These are phyloP conservation scores for Colletotrichum costaricense DNA, from an alignment of 2,329 filamentous ascomycete genomes.

Conservation along the genomic window DNA sequence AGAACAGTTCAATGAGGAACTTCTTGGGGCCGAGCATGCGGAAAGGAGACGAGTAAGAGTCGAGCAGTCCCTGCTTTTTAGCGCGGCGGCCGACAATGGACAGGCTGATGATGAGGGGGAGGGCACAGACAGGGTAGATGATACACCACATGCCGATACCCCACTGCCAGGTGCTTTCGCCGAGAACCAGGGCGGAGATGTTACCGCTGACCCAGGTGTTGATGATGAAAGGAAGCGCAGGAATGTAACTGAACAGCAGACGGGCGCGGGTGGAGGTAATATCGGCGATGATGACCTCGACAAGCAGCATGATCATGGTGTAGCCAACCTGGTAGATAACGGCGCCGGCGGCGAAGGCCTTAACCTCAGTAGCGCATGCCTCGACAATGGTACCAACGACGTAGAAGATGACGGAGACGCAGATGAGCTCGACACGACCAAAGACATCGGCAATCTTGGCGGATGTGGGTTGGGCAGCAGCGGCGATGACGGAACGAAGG, in stretches of 20 bases:
- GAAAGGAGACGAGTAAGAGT: conserved; percentile 47
- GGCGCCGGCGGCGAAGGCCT: conserved; percentile 66
- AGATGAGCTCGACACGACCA: conserved; percentile 69
- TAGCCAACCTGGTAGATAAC: conserved; percentile 74
- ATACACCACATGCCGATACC: conserved; percentile 74
- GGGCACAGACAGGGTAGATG: conserved; percentile 65
- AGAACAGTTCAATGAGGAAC: conserved; percentile 55
- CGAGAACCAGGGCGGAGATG: conserved; percentile 61
- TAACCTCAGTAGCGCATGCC: conserved; percentile 58
- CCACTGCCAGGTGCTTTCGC: conserved; percentile 67
- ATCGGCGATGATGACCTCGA: conserved; percentile 74
- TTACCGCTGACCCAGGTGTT: conserved; percentile 75
- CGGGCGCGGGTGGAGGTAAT: conserved; percentile 72
- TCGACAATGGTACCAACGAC: conserved; percentile 68
- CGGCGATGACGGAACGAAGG: conserved; percentile 67
- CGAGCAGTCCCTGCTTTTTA: conserved; percentile 59
- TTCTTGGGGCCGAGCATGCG: conserved; percentile 44
- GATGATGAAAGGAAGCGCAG: conserved; percentile 69
- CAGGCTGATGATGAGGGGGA: conserved; percentile 67
- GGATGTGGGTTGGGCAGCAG: conserved; percentile 66
- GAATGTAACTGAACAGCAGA: conserved; percentile 73
- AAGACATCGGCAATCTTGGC: conserved; percentile 73
- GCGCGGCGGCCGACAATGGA: conserved; percentile 63
- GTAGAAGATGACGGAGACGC: conserved; percentile 71
- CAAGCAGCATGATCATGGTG: conserved; percentile 68